Base-by-base conservation (phyloP, 495 filamentous ascomycete species). In the Evernia prunastri region DNA sequence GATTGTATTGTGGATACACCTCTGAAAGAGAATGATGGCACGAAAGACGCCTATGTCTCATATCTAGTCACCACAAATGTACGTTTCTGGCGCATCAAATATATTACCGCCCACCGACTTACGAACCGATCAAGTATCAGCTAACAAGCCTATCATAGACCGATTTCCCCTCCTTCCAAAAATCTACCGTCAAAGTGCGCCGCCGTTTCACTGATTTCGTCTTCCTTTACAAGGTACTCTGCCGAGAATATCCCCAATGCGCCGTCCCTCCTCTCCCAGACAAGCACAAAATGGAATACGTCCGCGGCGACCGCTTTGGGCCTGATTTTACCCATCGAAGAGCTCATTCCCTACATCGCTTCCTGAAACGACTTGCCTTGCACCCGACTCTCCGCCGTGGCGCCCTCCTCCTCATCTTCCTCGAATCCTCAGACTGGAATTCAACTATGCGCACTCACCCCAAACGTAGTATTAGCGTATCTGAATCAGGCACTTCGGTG, bases 261-360 rank as follows among this genome's bases (percentile, higher is more conserved):
- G 95, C 94, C 49, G 92, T 98, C 17, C 94, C 94, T 45, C 94
- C 94, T 56, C 80, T 97, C 63, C 94, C 94, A 54, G 94, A 97
- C 74, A 98, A 98, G 77, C 92, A 97, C 81, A 96, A 96, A 73
- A 94, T 98, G 89, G 90, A 94, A 70, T 96, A 97, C 70, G 95
- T 97, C 42, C 88, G 91, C 59, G 95, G 95, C 60, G 92, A 97
- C 76, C 87, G 94, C 47, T 98, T 98, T 75, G 91, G 92, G 3
- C 74, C 87, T 20, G 95, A 97, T 72, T 98, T 98, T 74, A 97
- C 91, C n/a, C 81, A 84, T 39, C 85, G 94, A 27, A 85, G 94
- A 39, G 91, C 90, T 37, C 89, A 91, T 79, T 97, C 93, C 23
- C 80, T 98, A 59, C 87, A 95, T 72, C 89, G 94, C 49, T 98